Percentiles rank a stretch among this genome's conserved stretches.
These are phyloP conservation scores for Geotrichum cucujoidarum DNA, from an alignment of 1,139 yeast genomes.

Conservation along the genomic window DNA sequence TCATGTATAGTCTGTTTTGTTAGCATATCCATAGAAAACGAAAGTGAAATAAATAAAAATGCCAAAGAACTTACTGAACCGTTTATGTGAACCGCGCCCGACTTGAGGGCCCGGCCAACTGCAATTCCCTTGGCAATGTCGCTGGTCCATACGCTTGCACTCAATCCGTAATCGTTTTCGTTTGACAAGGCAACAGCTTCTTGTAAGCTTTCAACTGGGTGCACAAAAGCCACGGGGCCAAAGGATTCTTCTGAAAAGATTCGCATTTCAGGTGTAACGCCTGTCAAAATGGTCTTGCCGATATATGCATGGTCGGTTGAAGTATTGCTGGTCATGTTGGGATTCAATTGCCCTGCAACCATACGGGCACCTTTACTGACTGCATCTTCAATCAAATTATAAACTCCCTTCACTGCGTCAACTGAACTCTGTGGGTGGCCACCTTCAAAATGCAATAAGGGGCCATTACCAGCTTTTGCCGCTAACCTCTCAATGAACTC, in stretches of 20 bases:
- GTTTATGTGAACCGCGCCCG: constrained; percentile 53
- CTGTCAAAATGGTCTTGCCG: constrained; percentile 34
- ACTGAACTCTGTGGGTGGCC: constrained; percentile 34
- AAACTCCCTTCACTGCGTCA: constrained; percentile 32
- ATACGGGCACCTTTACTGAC: constrained; percentile 42
- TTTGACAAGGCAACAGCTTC: constrained; percentile 37
- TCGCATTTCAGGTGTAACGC: constrained; percentile 38
- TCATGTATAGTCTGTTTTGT: constrained; percentile 41
- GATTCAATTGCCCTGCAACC: constrained; percentile 27
- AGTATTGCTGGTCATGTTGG: constrained; percentile 29
- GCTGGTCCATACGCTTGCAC: constrained; percentile 45
- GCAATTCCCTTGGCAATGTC: constrained; percentile 39
- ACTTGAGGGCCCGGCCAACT: constrained; percentile 40
- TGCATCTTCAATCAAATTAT: constrained; percentile 41
- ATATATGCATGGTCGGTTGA: not conserved
- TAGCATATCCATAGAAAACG: not conserved
- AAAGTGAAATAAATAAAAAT: not conserved
- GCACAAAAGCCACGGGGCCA: constrained; percentile 47
- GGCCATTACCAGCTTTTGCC: not conserved
- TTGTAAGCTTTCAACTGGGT: constrained; percentile 33
- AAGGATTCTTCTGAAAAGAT: constrained; percentile 42
- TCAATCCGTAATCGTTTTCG: constrained; percentile 40
- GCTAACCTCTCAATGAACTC: constrained; percentile 45
- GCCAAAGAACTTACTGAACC: constrained; percentile 29
- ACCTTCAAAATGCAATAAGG: constrained; percentile 11